Percentiles rank a stretch among this genome's conserved stretches.
Evolutionary conservation across 2,329 filamentous ascomycete species (phyloP).

Genomic region (Didymella exigua): DNA sequence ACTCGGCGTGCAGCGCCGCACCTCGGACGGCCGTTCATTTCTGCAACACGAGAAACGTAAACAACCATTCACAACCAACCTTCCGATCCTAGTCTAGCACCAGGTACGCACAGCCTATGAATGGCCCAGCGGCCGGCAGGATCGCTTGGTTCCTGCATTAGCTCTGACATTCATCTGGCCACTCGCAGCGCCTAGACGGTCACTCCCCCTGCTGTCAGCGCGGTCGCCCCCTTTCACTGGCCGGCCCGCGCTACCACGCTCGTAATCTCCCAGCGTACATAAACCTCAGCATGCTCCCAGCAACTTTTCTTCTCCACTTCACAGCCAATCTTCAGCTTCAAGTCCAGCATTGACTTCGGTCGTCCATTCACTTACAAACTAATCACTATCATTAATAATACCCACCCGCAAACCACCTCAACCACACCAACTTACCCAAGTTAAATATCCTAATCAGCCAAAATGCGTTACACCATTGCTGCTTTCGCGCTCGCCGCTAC

Average conservation of each 20-base stretch:
- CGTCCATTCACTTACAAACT: slow-evolving; percentile 51
- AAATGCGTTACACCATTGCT: slow-evolving; percentile 48
- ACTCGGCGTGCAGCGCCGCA: slow-evolving; percentile 28
- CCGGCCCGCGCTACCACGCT: slow-evolving; percentile 44
- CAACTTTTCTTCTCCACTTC: slow-evolving; percentile 39
- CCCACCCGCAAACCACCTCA: slow-evolving; percentile 29
- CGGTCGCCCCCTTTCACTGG: slow-evolving; percentile 40
- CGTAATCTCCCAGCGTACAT: slow-evolving; percentile 49
- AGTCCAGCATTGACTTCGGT: slow-evolving; percentile 48
- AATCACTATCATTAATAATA: slow-evolving; percentile 49
- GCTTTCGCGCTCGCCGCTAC: slow-evolving; percentile 40
- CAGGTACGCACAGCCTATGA: slow-evolving; percentile 31
- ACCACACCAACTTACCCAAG: slow-evolving; percentile 34
- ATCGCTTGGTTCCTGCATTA: slow-evolving; percentile 46
- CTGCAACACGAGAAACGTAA: slow-evolving; percentile 42
- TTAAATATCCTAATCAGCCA: slow-evolving; percentile 44
- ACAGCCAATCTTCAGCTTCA: slow-evolving; percentile 47
- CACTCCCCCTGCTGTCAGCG: slow-evolving; percentile 35
- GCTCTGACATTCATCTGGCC: slow-evolving; percentile 36
- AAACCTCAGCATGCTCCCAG: slow-evolving; percentile 33
- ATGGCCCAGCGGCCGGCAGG: slow-evolving; percentile 34
- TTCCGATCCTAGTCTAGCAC: slow-evolving; percentile 38
- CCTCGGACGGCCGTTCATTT: slow-evolving; percentile 35
- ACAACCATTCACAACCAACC: slow-evolving; percentile 31
- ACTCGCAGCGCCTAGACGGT: slow-evolving; percentile 35